Evolutionary conservation across 1,284 basidiomycete genomes (phyloP).

Genomic region (Cryptococcus sp.): DNA sequence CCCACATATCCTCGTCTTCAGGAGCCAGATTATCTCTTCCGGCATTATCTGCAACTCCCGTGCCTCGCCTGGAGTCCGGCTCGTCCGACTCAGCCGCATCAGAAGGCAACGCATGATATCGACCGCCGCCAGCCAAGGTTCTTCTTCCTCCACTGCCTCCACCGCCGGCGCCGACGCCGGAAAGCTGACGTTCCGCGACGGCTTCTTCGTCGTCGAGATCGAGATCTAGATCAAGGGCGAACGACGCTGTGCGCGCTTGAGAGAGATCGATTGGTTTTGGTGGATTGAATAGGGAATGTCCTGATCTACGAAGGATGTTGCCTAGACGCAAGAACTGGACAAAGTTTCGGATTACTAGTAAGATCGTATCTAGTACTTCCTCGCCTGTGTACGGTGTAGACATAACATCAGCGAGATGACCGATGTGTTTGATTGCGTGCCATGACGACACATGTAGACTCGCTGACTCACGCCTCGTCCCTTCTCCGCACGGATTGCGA

Average conservation of each 20-base stretch:
- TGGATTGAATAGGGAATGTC: constrained; percentile 87
- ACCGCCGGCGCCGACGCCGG: background rate
- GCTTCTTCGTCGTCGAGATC: constrained; percentile 61
- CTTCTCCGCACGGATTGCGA: constrained; percentile 56
- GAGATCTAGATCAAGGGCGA: constrained; percentile 63
- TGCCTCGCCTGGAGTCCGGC: constrained; percentile 30
- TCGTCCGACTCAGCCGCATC: constrained; percentile 2
- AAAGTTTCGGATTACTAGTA: constrained; percentile 84
- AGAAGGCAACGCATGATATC: constrained; percentile 26
- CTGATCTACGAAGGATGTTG: constrained; percentile 86
- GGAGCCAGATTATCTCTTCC: constrained; percentile 37
- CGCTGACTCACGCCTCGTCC: constrained; percentile 42
- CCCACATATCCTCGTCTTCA: constrained; percentile 51
- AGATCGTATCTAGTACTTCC: constrained; percentile 83
- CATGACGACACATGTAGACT: background rate
- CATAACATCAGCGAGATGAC: background rate
- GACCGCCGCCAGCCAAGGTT: constrained; percentile 19
- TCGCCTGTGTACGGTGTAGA: constrained; percentile 65
- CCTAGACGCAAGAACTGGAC: constrained; percentile 88
- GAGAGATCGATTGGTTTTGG: constrained; percentile 89
- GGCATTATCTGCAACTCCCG: constrained; percentile 26
- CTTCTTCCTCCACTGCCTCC: constrained; percentile 9
- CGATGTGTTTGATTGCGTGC: too few relatives aligned
- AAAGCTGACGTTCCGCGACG: constrained; percentile 41
- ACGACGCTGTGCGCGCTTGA: constrained; percentile 52